These are phyloP conservation scores for Acer negundo DNA, from an alignment of 345 rosid genomes.

Conservation along the genomic window DNA sequence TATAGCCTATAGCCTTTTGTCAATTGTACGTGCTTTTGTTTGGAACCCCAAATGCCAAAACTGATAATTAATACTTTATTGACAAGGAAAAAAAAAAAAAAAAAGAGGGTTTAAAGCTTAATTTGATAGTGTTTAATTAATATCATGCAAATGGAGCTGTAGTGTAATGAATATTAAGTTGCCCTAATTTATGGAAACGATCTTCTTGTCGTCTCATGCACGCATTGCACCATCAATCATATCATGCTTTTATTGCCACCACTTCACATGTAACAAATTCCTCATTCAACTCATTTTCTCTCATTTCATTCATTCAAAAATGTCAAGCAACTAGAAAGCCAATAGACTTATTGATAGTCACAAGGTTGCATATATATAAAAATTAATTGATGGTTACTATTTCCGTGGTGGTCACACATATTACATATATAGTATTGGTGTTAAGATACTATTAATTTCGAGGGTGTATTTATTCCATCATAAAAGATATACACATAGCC, in stretches of 20 bases:
- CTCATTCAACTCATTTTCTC: background rate
- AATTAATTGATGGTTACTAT: no score
- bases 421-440: no score
- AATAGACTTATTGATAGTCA: no score
- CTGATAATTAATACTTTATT: background rate
- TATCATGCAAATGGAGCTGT: conserved; percentile 3
- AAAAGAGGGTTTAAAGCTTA: no score
- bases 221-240: background rate
- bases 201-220: background rate
- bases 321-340: background rate
- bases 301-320: no score
- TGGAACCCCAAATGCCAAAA: background rate
- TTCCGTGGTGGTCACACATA: no score
- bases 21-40: background rate
- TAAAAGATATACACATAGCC: no score
- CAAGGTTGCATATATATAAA: no score
- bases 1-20: background rate
- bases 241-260: conserved; percentile 4
- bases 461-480: no score
- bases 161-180: background rate
- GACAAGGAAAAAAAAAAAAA: background rate
- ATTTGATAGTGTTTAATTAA: background rate
- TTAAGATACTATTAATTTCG: no score
- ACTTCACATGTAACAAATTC: background rate
- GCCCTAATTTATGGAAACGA: background rate